These are phyloP conservation scores for Candida caryicola DNA, from an alignment of 805 yeast species.

Conservation along the genomic window DNA sequence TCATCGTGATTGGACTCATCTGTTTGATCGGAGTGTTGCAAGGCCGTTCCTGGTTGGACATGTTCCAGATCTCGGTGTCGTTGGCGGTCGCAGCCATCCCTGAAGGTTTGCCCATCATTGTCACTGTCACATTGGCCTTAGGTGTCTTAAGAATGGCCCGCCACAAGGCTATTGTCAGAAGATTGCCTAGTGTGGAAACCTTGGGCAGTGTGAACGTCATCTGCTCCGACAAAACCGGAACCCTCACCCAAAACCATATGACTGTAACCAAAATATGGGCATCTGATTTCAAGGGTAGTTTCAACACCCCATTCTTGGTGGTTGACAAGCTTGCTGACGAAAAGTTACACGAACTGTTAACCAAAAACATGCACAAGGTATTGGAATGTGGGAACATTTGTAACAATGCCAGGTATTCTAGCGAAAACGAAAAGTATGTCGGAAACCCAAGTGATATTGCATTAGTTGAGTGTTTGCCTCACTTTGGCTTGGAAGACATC, in stretches of 20 bases:
- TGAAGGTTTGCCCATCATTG: conserved; percentile 97
- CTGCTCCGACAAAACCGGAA: conserved; percentile 46
- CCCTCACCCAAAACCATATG: conserved; percentile 88
- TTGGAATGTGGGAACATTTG: conserved; percentile 70
- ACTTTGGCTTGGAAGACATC: conserved; percentile 68
- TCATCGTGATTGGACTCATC: conserved; percentile 85
- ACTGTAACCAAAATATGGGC: conserved; percentile 85
- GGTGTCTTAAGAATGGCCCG: conserved; percentile 97
- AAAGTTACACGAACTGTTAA: conserved; percentile 42
- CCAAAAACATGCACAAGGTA: conserved; percentile 53
- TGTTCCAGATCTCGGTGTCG: conserved; percentile 97
- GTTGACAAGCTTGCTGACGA: conserved; percentile 48
- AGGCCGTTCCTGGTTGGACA: conserved; percentile 94
- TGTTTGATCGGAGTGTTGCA: conserved; percentile 86
- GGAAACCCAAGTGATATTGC: conserved; percentile 98
- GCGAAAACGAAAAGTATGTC: conserved; percentile 64
- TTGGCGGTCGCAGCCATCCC: conserved; percentile 99
- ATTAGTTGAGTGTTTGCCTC: conserved; percentile 66
- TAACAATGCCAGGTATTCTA: conserved; percentile 69
- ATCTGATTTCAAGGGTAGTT: conserved; percentile 48
- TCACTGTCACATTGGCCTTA: conserved; percentile 92
- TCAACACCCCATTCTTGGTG: conserved; percentile 39
- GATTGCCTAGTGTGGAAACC: conserved; percentile 93
- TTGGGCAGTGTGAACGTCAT: conserved; percentile 80
- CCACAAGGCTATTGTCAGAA: conserved; percentile 88